Base-by-base conservation (phyloP, 768 basidiomycete genomes). In the Solioccasus polychromus region DNA sequence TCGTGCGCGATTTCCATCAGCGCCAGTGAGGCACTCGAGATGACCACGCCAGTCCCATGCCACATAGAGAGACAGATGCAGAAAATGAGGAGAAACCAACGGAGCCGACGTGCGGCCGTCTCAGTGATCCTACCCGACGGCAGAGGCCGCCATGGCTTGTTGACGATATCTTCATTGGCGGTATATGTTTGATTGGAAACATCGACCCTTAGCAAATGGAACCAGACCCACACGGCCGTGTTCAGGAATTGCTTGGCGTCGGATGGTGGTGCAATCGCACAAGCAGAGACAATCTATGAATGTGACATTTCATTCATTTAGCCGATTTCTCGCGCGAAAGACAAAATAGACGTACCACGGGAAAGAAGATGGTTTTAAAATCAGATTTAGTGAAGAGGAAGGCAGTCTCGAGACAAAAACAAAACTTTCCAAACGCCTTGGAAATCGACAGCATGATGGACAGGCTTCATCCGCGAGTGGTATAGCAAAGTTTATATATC, bases 101-200 rank as follows among this genome's bases (percentile, higher is more conserved):
- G 66, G n/a, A 71, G 49, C 4, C 47, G 31, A 3, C 45, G 32
- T 6, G 67, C 59, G 2, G 53, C 35, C 3, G 25, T 4, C 10
- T 52, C 25, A 3, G 63, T 50, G 11, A 73, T 59, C 8, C 67
- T 60, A 8, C 64, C 56, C 0, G 71, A 52, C 4, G 72, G 70
- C 4, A 73, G 38, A 3, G 72, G 72, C 8, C 72, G 49, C 63
- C 64, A 67, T 11, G 68, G 60, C 47, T 64, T 66, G 51, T 70
- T 71, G 3, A 50, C 31, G 6, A 52, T 50, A 43, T 70, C 70
- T 44, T 71, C 70, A 11, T 59, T 41, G 0, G 46, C 42, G 2
- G 46, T 52, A 7, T 55, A 36, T 10, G 45, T 48, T 28, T 70
- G 71, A 44, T 70, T 68, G 10, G 69, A 66, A 31, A 68, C 53